phyloP scores from a whole-genome alignment of 1,284 basidiomycete genomes.

The Cryptococcus maquisensis region DNA sequence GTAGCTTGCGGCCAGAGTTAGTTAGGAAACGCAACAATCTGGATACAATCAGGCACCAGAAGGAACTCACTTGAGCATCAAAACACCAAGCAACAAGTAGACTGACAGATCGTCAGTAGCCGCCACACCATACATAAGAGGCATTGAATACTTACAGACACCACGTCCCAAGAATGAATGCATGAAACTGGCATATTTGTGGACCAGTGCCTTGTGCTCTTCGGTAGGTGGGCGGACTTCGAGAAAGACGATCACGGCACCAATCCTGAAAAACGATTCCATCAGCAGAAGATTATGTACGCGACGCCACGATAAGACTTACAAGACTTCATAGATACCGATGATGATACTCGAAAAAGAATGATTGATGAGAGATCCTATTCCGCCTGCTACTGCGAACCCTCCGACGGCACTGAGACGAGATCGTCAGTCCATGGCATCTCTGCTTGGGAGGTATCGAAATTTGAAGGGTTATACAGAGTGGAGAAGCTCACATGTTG shows the following conservation, averaged over 20 bases:
- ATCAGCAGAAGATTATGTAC: not conserved
- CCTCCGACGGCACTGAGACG: constrained; percentile 44
- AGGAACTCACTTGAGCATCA: constrained; percentile 45
- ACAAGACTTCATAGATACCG: constrained; percentile 44
- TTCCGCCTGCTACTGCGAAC: constrained; percentile 42
- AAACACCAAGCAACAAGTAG: constrained; percentile 47
- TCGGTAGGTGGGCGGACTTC: constrained; percentile 43
- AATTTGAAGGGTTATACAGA: not conserved
- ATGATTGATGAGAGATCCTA: constrained; percentile 44
- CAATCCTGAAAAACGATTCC: constrained; percentile 18
- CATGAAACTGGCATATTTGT: constrained; percentile 49
- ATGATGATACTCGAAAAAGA: constrained; percentile 46
- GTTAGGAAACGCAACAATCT: too few relatives aligned
- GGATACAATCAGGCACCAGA: too few relatives aligned
- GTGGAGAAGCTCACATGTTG: constrained; percentile 38
- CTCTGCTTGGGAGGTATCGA: not conserved
- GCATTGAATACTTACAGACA: constrained; percentile 39
- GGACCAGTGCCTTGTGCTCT: constrained; percentile 42
- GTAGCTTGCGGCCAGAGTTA: constrained; percentile 27
- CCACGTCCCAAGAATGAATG: constrained; percentile 49
- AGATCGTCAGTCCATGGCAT: not conserved
- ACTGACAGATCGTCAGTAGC: constrained; percentile 22
- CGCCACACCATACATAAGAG: not conserved
- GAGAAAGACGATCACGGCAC: constrained; percentile 40
- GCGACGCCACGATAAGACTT: constrained; percentile 11